These are phyloP conservation scores for Xylaria telfairii DNA, from an alignment of 495 filamentous ascomycete species.

Conservation along the genomic window DNA sequence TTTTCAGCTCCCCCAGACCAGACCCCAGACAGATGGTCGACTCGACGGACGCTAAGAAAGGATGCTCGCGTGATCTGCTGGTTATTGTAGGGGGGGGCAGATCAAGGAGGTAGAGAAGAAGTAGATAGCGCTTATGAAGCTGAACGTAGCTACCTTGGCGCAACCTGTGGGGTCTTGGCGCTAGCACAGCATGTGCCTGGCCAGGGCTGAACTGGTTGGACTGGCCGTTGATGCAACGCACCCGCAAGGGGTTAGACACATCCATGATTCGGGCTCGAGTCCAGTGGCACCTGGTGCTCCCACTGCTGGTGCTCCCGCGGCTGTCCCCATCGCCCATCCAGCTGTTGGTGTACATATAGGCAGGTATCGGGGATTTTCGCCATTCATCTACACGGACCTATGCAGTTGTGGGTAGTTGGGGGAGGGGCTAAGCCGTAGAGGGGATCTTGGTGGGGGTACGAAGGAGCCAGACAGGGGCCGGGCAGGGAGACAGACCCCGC, in stretches of 20 bases:
- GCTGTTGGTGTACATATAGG: too few species aligned
- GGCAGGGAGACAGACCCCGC: slow-evolving; percentile 17
- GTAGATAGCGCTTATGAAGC: slow-evolving; percentile 26
- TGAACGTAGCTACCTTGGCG: slow-evolving; percentile 23
- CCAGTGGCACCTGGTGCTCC: too few species aligned
- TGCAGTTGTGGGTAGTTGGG: slow-evolving; percentile 16
- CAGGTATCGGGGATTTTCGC: slow-evolving; percentile 9
- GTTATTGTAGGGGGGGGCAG: not conserved
- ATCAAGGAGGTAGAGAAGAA: slow-evolving; percentile 1
- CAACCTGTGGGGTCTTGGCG: slow-evolving; percentile 20
- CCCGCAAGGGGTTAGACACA: not conserved
- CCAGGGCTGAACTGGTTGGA: slow-evolving; percentile 26
- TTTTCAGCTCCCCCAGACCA: not conserved
- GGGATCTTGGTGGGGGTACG: slow-evolving; percentile 20
- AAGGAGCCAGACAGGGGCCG: not conserved
- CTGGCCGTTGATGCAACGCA: slow-evolving; percentile 26
- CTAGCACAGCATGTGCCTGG: slow-evolving; percentile 20
- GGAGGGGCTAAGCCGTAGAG: slow-evolving; percentile 9
- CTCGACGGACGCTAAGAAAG: not conserved
- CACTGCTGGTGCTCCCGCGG: too few species aligned
- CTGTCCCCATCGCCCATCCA: not conserved
- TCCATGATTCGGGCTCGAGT: too few species aligned
- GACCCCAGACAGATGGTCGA: too few species aligned
- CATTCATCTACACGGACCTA: slow-evolving; percentile 11
- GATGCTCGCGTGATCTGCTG: slow-evolving; percentile 25